Conservation (phyloP, 164 flowering plant genomes). For the Akebia trifoliata region DNA sequence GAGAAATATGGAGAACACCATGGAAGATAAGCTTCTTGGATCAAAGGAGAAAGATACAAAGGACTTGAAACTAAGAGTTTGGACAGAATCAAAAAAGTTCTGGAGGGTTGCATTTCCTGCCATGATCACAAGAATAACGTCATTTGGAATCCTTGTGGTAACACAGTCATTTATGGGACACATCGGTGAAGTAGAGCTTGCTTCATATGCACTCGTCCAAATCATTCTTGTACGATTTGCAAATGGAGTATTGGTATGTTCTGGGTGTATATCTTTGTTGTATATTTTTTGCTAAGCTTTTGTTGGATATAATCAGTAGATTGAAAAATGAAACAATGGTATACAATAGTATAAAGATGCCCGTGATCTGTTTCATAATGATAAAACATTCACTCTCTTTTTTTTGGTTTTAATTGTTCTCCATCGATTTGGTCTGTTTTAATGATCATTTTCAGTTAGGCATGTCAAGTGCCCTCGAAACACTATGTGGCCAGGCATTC, state of each 20-base stretch:
- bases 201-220: constrained; percentile 28
- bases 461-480: constrained; percentile 27
- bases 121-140: constrained; percentile 20
- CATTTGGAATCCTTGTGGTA: constrained; percentile 25
- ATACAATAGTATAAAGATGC: no score
- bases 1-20: neutral
- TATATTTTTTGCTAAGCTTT: no score
- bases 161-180: constrained; percentile 35
- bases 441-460: constrained; percentile 15
- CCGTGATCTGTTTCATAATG: no score
- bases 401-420: neutral
- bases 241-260: constrained; percentile 28
- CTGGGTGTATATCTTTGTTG: neutral
- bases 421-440: neutral
- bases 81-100: constrained; percentile 25
- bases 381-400: no score
- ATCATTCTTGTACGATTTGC: constrained; percentile 23
- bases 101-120: constrained; percentile 29
- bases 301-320: no score
- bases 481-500: constrained; percentile 40
- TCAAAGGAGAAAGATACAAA: constrained; percentile 4
- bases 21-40: constrained; percentile 24
- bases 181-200: constrained; percentile 23
- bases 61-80: constrained; percentile 20
- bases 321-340: no score